Base-by-base conservation (phyloP, 768 basidiomycete genomes). In the Boletus patriciae region DNA sequence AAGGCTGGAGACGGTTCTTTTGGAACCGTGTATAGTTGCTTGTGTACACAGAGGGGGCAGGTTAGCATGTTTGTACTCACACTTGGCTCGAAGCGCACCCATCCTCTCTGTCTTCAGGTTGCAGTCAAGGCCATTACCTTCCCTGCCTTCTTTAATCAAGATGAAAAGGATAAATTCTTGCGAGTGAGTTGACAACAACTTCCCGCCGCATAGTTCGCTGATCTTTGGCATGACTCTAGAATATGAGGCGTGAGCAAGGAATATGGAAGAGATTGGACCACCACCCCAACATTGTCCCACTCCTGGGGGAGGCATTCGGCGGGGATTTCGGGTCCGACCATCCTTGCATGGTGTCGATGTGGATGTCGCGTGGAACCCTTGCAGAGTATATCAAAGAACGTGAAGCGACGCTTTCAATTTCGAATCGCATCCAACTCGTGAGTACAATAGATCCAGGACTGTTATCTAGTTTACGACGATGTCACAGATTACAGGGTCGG, bases 211-310 rank as follows among this genome's bases (percentile, higher is more conserved):
- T 0, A 9, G 3, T 38, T 27, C 2, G 19, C 27, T 51, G 27
- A 56, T 15, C 16, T 31, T 25, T 10, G 1, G 6, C 10, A 8
- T 21, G 3, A n/a, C 27, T 29, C n/a, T 19, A 60, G 59, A 53
- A 53, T 45, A 18, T 31, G 16, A 47, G 8, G 16, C 59, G 59
- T 1, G 59, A 60, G 13, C 36, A 25, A 15, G 50, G 36, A 33
- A 11, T 60, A 38, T 60, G 59, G 59, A 59, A 16, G 31, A 50
- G 42, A 43, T 8, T 60, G 4, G n/a, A 51, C 7, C 46, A 51
- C 7, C 46, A 59, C 7, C 59, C 37, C 3, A 59, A 59, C 51
- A 59, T 60, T 10, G 57, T 60, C 11, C 50, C 51, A 1, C 44
- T 60, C 15, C 41, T 59, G 16, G 59, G 59, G 1, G 46, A 15